Evolutionary conservation across 805 yeast genomes (phyloP), one percentile per base, ranked within the genome.

Genomic region (Blastobotrys peoriensis): DNA sequence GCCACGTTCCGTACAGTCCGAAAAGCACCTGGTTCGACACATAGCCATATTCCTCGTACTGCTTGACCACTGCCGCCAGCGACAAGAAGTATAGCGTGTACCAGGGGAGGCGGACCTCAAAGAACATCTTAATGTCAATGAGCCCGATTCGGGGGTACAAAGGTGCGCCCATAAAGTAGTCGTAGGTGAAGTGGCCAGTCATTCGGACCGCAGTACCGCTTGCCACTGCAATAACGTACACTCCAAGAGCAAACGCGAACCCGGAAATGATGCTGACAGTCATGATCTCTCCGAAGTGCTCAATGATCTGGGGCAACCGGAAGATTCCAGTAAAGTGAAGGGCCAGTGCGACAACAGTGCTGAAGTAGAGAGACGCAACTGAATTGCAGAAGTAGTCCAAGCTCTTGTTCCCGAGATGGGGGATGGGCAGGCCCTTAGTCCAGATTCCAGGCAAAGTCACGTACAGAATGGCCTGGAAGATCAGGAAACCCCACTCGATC

Each of bases 41-140:
- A 52, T 74, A 71, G 19, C 98, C 98, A 59, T 85, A 87, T 1
- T 64, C 67, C 55, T 88, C 96, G 57, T 73, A 77, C 67, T 93
- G 98, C 65, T 78, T 81, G 51, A 86, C 70, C 35, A 81, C 79
- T 23, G 86, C 76, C 22, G 87, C 86, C 46, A 85, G 65, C 2
- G 91, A 73, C 51, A 88, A 65, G 69, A 87, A 85, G 65, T 81
- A 80, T 40, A 93, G 68, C 10, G 88, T 86, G 69, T 81, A 93
- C 98, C 98, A 93, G 13, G 98, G 98, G 48, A 93, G 73, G 63
- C 98, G 80, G 36, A 93, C 97, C 67, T 93, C 98, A 63, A 88
- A 91, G 66, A 93, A 93, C 95, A 93, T 87, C 73, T 93, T 93
- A 64, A 87, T 71, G 67, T 93, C 98, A 57, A 91, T 74, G 56